Evolutionary conservation across 2,329 filamentous ascomycete species (phyloP).

Genomic region (Arthrinium phaeospermum): DNA sequence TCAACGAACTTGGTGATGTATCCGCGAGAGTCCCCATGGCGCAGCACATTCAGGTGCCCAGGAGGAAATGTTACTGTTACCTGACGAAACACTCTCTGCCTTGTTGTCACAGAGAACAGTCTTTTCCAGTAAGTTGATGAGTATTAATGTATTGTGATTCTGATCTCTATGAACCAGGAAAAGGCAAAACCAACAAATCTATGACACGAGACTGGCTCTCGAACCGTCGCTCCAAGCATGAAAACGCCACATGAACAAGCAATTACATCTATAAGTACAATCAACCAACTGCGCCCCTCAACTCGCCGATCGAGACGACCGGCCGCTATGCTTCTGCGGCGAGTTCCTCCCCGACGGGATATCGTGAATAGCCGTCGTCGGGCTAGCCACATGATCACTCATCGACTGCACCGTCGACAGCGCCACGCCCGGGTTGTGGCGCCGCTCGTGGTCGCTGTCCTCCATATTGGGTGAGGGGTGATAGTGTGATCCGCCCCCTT

Average conservation of each 20-base stretch:
- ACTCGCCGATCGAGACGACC: neutral
- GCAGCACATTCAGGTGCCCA: too few species aligned
- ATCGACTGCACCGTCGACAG: slow-evolving; percentile 27
- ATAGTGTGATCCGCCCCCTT: slow-evolving; percentile 24
- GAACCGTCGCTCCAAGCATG: neutral
- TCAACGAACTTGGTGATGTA: too few species aligned
- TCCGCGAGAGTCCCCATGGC: too few species aligned
- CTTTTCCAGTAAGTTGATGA: too few species aligned
- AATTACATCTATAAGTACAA: neutral
- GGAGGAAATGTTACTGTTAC: too few species aligned
- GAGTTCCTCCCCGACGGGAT: neutral
- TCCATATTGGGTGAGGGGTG: slow-evolving; percentile 21
- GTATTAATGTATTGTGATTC: too few species aligned
- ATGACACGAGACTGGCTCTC: neutral
- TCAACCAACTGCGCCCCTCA: neutral
- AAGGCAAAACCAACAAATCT: neutral
- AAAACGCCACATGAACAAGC: neutral
- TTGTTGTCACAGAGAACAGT: too few species aligned
- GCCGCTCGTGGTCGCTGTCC: slow-evolving; percentile 16
- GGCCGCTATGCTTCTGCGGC: neutral
- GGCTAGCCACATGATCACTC: slow-evolving; percentile 21
- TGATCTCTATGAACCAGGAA: too few species aligned
- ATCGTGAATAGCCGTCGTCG: neutral
- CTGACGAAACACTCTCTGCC: too few species aligned
- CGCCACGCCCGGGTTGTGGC: slow-evolving; percentile 17